Percentiles rank a stretch among this genome's conserved stretches.
Conservation (phyloP, 2,329 filamentous ascomycete species). For the Hortaea sp. region DNA sequence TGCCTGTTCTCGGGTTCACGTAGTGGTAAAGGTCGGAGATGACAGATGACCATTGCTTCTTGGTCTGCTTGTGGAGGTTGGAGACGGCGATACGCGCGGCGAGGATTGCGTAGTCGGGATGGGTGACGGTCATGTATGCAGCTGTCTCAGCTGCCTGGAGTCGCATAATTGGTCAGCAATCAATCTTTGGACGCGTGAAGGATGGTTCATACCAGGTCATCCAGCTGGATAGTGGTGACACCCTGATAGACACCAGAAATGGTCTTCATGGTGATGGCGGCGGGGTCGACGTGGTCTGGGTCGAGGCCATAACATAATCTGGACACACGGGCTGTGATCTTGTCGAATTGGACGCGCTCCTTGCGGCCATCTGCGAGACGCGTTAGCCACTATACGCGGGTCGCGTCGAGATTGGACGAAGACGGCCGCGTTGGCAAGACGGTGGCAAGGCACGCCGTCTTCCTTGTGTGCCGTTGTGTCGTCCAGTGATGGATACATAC, state of each 20-base stretch:
- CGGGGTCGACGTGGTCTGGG: constrained; percentile 88
- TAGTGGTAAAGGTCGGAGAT: constrained; percentile 91
- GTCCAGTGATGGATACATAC: constrained; percentile 28
- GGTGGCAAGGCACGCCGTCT: not conserved
- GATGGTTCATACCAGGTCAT: constrained; percentile 69
- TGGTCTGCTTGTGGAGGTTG: constrained; percentile 99
- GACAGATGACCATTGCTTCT: constrained; percentile 98
- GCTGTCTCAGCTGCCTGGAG: constrained; percentile 89
- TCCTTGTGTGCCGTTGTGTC: too few relatives aligned
- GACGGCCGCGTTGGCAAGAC: not conserved
- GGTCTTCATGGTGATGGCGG: constrained; percentile 97
- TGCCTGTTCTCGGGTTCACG: constrained; percentile 84
- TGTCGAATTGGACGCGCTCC: constrained; percentile 99
- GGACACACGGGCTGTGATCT: constrained; percentile 97
- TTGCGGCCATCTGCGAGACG: constrained; percentile 76
- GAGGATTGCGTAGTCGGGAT: constrained; percentile 97
- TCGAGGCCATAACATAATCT: constrained; percentile 96
- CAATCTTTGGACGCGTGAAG: not conserved
- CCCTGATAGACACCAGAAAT: constrained; percentile 99
- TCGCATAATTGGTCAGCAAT: not conserved
- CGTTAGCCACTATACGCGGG: not conserved
- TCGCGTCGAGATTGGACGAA: not conserved
- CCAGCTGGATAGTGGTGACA: constrained; percentile 90
- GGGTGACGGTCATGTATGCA: constrained; percentile 98
- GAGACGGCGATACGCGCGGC: constrained; percentile 97